Base-by-base conservation (phyloP, 1,139 yeast genomes). In the Geotrichum fermentans region DNA sequence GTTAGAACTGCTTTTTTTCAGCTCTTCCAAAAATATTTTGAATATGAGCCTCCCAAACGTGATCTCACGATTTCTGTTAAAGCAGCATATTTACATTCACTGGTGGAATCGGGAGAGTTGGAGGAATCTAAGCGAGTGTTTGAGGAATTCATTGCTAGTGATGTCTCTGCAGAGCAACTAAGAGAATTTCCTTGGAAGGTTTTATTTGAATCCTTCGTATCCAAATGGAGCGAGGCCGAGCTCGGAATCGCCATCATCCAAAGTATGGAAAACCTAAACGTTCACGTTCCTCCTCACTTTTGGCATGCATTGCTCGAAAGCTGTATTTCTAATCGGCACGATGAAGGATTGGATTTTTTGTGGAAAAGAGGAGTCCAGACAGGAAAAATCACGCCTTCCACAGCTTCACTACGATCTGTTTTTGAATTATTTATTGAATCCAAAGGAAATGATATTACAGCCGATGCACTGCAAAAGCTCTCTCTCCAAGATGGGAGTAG, bases 321-420 rank as follows among this genome's bases (percentile, higher is more conserved):
- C 13, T 10, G 44, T 16, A 34, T 43, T 13, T 5, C 13, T 6
- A 16, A 14, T 7, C 39, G 46, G 17, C 26, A 44, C 17, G 22
- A 13, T 17, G 43, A 40, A 7, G 35, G 40, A 10, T 8, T 36
- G 11, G 40, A 49, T 2, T 44, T n/a, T 30, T 40, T 49, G 14
- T 49, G 52, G 52, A 24, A 21, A 6, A 22, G 20, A 7, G 52
- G 49, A 1, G 41, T 44, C 16, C 42, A 44, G 22, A 21, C 39
- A 8, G 30, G 37, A 17, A 36, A 36, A 7, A 26, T 49, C 5
- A 13, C 17, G 14, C 52, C 49, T 2, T 29, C 52, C 3, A 42
- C 35, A 21, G 28, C 45, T 3, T 22, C 45, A 6, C 36, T 49
- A 10, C 14, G 21, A 5, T 17, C 41, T 26, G 24, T 46, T 14